A percentile compares a stretch with the other conserved stretches of the same genome.
Evolutionary conservation across 495 filamentous ascomycete genomes (phyloP).

Genomic region (Hypomontagnella monticulosa): DNA sequence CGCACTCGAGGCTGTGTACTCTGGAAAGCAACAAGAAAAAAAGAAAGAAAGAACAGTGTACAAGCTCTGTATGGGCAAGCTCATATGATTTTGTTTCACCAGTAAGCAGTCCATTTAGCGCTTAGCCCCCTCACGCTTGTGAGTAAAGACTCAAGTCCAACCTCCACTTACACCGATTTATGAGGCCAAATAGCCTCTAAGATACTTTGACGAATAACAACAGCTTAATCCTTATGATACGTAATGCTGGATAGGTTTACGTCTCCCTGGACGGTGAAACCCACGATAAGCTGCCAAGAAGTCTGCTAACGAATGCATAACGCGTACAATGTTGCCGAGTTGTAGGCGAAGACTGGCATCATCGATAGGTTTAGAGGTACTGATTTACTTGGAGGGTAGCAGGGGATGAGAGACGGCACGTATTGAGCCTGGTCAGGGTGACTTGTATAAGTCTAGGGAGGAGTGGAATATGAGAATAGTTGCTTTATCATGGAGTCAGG

Average conservation of each 20-base stretch:
- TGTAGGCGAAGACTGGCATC: background rate
- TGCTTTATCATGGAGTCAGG: background rate
- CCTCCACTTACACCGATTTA: too few species aligned
- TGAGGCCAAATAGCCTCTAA: too few species aligned
- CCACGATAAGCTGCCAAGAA: conserved; percentile 4
- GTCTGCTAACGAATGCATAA: background rate
- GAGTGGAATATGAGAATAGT: background rate
- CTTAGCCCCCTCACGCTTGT: conserved; percentile 22
- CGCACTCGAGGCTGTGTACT: background rate
- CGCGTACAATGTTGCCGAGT: background rate
- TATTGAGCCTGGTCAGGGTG: conserved; percentile 2
- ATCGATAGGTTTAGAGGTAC: background rate
- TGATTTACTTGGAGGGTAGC: background rate
- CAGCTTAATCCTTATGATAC: too few species aligned
- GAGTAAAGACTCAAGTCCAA: conserved; percentile 6
- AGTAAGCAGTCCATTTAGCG: conserved; percentile 31
- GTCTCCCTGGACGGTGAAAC: too few species aligned
- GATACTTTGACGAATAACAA: too few species aligned
- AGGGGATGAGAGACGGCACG: conserved; percentile 1
- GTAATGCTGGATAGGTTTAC: too few species aligned
- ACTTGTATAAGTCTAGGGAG: conserved; percentile 7
- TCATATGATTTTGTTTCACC: conserved; percentile 29
- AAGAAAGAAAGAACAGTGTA: background rate
- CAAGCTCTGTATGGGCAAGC: conserved; percentile 6
- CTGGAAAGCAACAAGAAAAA: background rate